Evolutionary conservation across 2,329 filamentous ascomycete species (phyloP).

Genomic region (Aspergillus oerlinghausenensis): DNA sequence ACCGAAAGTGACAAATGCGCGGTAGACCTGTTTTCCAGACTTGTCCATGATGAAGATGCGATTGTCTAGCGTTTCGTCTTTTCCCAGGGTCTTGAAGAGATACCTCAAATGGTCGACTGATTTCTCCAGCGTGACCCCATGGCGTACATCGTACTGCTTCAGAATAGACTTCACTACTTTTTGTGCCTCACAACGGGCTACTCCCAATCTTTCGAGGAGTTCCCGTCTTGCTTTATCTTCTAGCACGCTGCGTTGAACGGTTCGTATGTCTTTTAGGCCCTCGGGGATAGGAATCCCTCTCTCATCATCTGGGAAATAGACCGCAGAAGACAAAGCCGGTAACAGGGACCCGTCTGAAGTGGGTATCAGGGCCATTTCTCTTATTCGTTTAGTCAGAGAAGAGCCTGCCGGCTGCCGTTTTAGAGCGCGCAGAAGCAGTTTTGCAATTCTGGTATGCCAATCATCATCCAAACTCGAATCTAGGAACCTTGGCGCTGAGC

Average conservation of each 20-base stretch:
- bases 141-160: not conserved
- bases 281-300: not conserved
- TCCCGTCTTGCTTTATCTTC: not conserved
- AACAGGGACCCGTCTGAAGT: not conserved
- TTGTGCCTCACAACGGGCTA: not conserved
- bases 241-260: not conserved
- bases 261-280: not conserved
- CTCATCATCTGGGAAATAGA: constrained; percentile 1
- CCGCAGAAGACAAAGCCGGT: not conserved
- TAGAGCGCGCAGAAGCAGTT: not conserved
- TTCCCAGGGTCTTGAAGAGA: not conserved
- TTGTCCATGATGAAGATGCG: constrained; percentile 4
- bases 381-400: not conserved
- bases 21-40: not conserved
- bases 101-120: constrained; percentile 2
- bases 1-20: not conserved
- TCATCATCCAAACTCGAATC: not conserved
- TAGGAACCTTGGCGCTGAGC: not conserved
- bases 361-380: too few relatives aligned
- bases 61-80: not conserved
- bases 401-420: not conserved
- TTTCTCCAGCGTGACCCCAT: not conserved
- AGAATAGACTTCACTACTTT: not conserved
- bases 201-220: not conserved
- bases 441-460: constrained; percentile 4